Conservation (phyloP, 148 eudicot species). For the Cornus controversa region DNA sequence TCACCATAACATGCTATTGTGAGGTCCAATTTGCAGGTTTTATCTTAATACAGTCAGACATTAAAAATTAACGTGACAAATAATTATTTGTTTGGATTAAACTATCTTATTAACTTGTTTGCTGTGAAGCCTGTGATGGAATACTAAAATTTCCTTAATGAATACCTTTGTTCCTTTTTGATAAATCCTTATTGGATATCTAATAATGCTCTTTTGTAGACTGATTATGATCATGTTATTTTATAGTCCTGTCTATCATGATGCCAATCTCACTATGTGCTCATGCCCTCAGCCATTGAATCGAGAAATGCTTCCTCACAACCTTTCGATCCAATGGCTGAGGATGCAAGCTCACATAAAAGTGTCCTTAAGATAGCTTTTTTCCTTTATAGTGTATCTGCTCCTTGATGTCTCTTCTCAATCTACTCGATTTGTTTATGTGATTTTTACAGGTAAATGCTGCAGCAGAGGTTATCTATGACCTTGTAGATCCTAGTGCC, state of each 20-base stretch:
- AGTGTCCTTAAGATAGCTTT: too few species aligned
- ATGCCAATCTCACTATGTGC: too few species aligned
- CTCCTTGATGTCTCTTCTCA: background rate
- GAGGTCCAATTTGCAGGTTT: background rate
- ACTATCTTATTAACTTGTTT: background rate
- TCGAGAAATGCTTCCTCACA: too few species aligned
- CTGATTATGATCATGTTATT: background rate
- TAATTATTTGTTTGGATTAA: background rate
- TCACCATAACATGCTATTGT: background rate
- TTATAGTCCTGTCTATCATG: background rate
- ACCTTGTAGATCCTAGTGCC: conserved; percentile 98
- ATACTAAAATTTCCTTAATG: background rate
- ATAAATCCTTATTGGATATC: background rate
- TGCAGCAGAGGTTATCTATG: conserved; percentile 98
- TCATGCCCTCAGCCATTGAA: too few species aligned
- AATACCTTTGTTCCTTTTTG: background rate
- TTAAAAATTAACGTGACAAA: too few species aligned
- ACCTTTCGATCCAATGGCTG: too few species aligned
- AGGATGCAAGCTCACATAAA: too few species aligned
- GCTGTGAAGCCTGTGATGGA: background rate
- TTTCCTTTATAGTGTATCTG: background rate
- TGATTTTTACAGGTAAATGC: conserved; percentile 77
- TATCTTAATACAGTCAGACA: too few species aligned
- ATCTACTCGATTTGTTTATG: background rate
- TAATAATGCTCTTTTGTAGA: background rate